Percentiles rank a stretch among this genome's conserved stretches.
phyloP scores from a whole-genome alignment of 257 asterid species.

The Capsicum rhomboideum region DNA sequence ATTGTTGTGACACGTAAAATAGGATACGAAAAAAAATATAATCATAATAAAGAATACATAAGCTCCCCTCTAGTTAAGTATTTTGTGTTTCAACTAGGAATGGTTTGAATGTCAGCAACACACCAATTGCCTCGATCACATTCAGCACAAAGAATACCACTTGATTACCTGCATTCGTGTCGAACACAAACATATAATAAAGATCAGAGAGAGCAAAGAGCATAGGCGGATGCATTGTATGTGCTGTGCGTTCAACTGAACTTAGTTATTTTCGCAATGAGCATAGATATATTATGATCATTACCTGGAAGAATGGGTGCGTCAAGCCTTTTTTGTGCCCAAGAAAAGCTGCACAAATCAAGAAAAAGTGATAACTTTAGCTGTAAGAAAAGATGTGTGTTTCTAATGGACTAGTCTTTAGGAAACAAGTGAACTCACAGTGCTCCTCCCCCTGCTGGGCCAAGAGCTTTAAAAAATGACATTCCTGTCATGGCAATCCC shows the following conservation, averaged over 20 bases:
- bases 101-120: slow-evolving; percentile 22
- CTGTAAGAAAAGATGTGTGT: background rate
- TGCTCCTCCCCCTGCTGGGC: slow-evolving; percentile 82
- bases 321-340: slow-evolving; percentile 52
- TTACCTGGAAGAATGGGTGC: slow-evolving; percentile 65
- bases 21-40: background rate
- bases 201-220: background rate
- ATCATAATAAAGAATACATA: background rate
- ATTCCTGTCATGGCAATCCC: slow-evolving; percentile 81
- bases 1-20: background rate
- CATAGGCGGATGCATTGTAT: background rate
- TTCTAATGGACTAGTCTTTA: too few relatives aligned
- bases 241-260: background rate
- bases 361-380: background rate
- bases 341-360: slow-evolving; percentile 46
- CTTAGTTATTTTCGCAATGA: background rate
- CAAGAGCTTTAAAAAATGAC: slow-evolving; percentile 70
- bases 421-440: slow-evolving; percentile 42
- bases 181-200: background rate
- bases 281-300: background rate
- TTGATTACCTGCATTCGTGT: slow-evolving; percentile 20
- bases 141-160: slow-evolving; percentile 31
- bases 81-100: slow-evolving; percentile 6
- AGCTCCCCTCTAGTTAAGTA: background rate
- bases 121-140: slow-evolving; percentile 19